Base-by-base conservation (phyloP, 495 filamentous ascomycete genomes). In the Talaromyces wortmannii region DNA sequence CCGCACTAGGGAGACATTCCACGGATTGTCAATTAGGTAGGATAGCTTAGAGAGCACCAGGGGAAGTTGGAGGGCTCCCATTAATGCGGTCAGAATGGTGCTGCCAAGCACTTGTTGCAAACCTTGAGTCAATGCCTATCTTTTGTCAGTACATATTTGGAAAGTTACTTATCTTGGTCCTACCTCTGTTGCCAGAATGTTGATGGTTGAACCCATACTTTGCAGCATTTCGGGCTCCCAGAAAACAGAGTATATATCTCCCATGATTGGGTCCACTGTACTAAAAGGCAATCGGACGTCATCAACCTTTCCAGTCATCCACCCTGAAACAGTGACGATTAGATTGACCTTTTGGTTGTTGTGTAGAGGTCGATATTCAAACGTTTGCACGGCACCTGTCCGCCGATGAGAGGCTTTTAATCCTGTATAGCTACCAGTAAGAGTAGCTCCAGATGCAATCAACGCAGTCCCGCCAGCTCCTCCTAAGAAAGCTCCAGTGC, bases 211-310 rank as follows among this genome's bases (percentile, higher is more conserved):
- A 78, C 94, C 94, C 89, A 96, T 97, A 64, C 88, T 94, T 47
- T 82, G 87, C 59, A 99, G 79, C 92, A 99, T 95, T 60, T 99
- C 94, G 4, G 94, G 95, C 68, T 99, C 94, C 95, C 95, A 99
- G 52, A 92, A 76, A 7, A 99, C 85, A 0, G 95, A 97, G 71
- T 97, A 99, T 17, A 99, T 82, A 72, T 99, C 94, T 32, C 94
- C 94, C 94, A 99, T 97, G 56, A 97, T 83, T 0, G 94, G 91
- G 68, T 97, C 92, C 4, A 99, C 86, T 3, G 94, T 99, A 71
- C 90, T 95, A 69, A 84, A 99, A 12, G 94, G 94, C 57, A 99
- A 67, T 55, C 94, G 88, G 42, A 97, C 91, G 68, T 99, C 94
- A 69, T 99, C 94, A 42, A 95, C 84, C 66, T 95, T 97, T 55